These are phyloP conservation scores for Pichia sp. DNA, from an alignment of 1,139 yeast species.

Conservation along the genomic window DNA sequence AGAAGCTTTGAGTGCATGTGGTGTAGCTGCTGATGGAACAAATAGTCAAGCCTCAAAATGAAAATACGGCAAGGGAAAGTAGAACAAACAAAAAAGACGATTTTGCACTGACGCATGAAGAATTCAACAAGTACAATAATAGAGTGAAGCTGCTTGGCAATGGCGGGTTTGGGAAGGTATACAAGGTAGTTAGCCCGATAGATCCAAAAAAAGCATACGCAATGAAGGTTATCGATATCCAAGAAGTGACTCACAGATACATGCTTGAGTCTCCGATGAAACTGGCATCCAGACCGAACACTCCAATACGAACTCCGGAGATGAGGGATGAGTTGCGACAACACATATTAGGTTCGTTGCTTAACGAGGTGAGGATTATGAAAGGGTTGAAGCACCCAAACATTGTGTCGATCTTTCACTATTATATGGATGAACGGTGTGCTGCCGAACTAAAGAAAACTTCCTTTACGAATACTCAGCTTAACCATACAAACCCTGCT, in stretches of 20 bases:
- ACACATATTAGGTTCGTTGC: constrained; percentile 27
- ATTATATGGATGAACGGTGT: constrained; percentile 52
- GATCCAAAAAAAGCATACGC: constrained; percentile 65
- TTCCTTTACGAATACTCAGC: background rate
- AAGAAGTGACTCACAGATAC: constrained; percentile 31
- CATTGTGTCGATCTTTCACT: constrained; percentile 88
- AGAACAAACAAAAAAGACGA: background rate
- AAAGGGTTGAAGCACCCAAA: constrained; percentile 79
- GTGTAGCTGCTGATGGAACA: background rate
- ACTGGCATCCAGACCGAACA: constrained; percentile 1
- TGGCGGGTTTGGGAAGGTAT: constrained; percentile 80
- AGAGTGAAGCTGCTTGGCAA: constrained; percentile 43
- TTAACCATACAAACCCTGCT: background rate
- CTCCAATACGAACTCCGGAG: background rate
- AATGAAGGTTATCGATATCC: constrained; percentile 72
- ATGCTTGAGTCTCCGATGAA: constrained; percentile 22
- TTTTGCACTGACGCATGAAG: background rate
- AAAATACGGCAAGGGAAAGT: background rate
- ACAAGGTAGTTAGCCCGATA: constrained; percentile 45
- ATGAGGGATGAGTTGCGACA: background rate
- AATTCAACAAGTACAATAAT: constrained; percentile 1
- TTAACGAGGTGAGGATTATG: constrained; percentile 85
- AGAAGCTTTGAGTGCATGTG: background rate
- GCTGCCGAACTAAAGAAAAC: background rate
- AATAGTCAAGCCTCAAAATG: background rate